Percentiles rank a stretch among this genome's conserved stretches.
These are phyloP conservation scores for Candida caryicola DNA, from an alignment of 805 yeast genomes.

Conservation along the genomic window DNA sequence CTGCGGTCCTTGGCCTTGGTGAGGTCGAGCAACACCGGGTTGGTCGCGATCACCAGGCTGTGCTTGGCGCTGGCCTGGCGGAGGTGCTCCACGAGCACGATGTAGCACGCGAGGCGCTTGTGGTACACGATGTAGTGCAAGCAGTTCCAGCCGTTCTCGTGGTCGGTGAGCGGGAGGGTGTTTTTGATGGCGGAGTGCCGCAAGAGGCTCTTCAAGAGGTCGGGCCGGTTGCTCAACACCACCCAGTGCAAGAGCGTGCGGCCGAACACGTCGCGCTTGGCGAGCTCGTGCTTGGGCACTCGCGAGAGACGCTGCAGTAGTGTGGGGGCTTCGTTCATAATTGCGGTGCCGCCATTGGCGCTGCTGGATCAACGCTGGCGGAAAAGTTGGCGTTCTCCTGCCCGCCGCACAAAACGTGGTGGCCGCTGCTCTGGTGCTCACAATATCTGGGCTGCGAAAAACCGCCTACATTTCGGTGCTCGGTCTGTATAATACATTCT, in stretches of 20 bases:
- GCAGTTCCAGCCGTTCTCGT: slow-evolving; percentile 80
- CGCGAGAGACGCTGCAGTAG: slow-evolving; percentile 7
- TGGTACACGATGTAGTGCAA: slow-evolving; percentile 66
- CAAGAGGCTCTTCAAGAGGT: slow-evolving; percentile 45
- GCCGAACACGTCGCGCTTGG: slow-evolving; percentile 66
- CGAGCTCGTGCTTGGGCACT: slow-evolving; percentile 37
- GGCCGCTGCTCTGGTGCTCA: too few relatives aligned
- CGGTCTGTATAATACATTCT: too few relatives aligned
- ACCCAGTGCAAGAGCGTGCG: slow-evolving; percentile 60
- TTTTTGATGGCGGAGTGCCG: slow-evolving; percentile 46
- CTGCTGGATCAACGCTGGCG: too few relatives aligned
- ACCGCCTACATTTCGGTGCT: too few relatives aligned
- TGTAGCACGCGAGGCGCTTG: slow-evolving; percentile 56
- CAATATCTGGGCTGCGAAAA: too few relatives aligned
- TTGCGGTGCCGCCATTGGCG: background rate
- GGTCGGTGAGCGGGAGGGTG: slow-evolving; percentile 47
- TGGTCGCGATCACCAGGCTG: slow-evolving; percentile 7
- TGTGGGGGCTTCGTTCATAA: background rate
- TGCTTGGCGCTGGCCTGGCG: slow-evolving; percentile 16
- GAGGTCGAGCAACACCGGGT: slow-evolving; percentile 32
- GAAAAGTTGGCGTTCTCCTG: too few relatives aligned
- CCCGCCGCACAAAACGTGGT: background rate
- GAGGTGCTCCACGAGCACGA: slow-evolving; percentile 30
- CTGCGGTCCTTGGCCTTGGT: slow-evolving; percentile 64
- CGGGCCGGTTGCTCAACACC: slow-evolving; percentile 48